phyloP scores from a whole-genome alignment of 192 early-diverging fungal genomes.

The Coemansia sp. region DNA sequence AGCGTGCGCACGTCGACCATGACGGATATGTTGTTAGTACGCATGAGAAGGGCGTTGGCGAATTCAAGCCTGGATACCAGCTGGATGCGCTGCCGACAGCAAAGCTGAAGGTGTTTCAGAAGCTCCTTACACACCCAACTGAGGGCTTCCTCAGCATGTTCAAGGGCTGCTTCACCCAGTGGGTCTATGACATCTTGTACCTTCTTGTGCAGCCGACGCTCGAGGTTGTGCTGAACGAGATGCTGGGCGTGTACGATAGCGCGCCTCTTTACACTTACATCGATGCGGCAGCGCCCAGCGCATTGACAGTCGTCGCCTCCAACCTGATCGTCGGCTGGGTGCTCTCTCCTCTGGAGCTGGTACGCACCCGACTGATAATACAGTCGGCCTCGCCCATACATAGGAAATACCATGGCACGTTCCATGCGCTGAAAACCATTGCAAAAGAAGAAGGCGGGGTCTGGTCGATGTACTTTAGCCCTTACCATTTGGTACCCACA shows the following conservation, averaged over 20 bases:
- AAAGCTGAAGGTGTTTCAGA: constrained; percentile 59
- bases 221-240: constrained; percentile 86
- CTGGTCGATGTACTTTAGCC: constrained; percentile 64
- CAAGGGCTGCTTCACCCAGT: constrained; percentile 76
- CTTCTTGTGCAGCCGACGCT: constrained; percentile 79
- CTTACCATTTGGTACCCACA: constrained; percentile 72
- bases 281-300: constrained; percentile 60
- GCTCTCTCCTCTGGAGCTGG: constrained; percentile 88
- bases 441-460: constrained; percentile 76
- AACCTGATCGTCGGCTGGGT: constrained; percentile 74
- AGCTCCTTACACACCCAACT: constrained; percentile 60
- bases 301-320: constrained; percentile 71
- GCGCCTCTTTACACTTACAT: constrained; percentile 59
- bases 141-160: constrained; percentile 62
- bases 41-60: constrained; percentile 56
- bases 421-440: constrained; percentile 77
- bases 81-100: constrained; percentile 60
- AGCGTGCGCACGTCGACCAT: constrained; percentile 39
- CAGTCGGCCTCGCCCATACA: constrained; percentile 76
- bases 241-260: constrained; percentile 89
- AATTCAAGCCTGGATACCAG: constrained; percentile 61
- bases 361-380: constrained; percentile 82
- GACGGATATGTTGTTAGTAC: constrained; percentile 65
- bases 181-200: constrained; percentile 73
- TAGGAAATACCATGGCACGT: constrained; percentile 78